Conservation (phyloP, 805 yeast species). For the Kuraishia borneana region DNA sequence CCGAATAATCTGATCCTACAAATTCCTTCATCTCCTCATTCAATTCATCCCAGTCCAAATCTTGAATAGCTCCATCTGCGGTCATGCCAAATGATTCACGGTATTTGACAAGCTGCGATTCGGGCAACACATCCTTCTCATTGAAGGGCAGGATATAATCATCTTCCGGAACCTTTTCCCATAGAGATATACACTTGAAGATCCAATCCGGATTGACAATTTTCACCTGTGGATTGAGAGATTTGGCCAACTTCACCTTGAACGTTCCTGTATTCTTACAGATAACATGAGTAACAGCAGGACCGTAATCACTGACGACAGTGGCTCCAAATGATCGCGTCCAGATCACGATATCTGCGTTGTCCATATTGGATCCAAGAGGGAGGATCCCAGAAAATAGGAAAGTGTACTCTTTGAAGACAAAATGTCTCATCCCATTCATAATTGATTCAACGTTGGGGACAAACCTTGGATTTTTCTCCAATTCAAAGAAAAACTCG, state of each 20-base stretch:
- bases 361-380: slow-evolving; percentile 56
- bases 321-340: slow-evolving; percentile 84
- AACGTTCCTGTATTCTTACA: slow-evolving; percentile 73
- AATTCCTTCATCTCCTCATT: slow-evolving; percentile 48
- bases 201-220: slow-evolving; percentile 93
- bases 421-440: slow-evolving; percentile 60
- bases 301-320: slow-evolving; percentile 60
- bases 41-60: slow-evolving; percentile 39
- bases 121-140: slow-evolving; percentile 30
- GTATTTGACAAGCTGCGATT: slow-evolving; percentile 35
- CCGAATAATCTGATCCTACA: slow-evolving; percentile 28
- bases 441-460: slow-evolving; percentile 54
- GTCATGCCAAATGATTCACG: slow-evolving; percentile 21
- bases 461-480: slow-evolving; percentile 12
- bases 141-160: slow-evolving; percentile 45
- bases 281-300: slow-evolving; percentile 78
- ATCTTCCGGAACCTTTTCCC: slow-evolving; percentile 61
- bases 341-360: slow-evolving; percentile 88
- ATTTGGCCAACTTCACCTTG: slow-evolving; percentile 73
- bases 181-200: slow-evolving; percentile 69
- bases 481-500: slow-evolving; percentile 47
- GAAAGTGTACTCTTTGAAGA: slow-evolving; percentile 57
- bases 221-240: slow-evolving; percentile 46
- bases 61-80: slow-evolving; percentile 32
- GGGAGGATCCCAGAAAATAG: slow-evolving; percentile 89